phyloP scores from a whole-genome alignment of 1,139 yeast species.

The Blastobotrys proliferans region DNA sequence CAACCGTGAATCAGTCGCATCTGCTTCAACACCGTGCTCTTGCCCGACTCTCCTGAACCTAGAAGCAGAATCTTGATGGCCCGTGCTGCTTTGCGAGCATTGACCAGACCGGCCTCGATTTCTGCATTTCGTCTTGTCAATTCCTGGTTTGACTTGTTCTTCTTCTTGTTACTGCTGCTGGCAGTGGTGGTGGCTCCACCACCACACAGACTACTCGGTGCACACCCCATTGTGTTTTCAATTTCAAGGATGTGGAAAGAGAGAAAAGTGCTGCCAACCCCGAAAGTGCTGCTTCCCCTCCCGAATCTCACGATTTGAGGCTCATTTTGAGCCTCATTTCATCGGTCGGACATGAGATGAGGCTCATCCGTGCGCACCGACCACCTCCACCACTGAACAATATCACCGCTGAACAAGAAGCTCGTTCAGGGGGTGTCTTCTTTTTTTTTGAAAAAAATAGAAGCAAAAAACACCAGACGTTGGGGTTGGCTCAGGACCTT shows the following conservation, averaged over 20 bases:
- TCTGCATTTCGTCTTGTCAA: slow-evolving; percentile 13
- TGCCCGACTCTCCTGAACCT: slow-evolving; percentile 97
- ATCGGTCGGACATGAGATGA: too few relatives aligned
- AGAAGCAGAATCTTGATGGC: slow-evolving; percentile 60
- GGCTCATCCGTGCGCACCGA: too few relatives aligned
- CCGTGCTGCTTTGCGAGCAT: slow-evolving; percentile 46
- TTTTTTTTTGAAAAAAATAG: too few relatives aligned
- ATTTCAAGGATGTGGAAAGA: background rate
- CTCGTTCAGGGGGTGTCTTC: too few relatives aligned
- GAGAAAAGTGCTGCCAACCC: background rate
- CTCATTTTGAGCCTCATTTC: too few relatives aligned
- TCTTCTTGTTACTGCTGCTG: background rate
- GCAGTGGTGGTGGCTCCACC: background rate
- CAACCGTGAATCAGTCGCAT: slow-evolving; percentile 81
- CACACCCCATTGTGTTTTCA: slow-evolving; percentile 14
- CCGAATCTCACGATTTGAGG: too few relatives aligned
- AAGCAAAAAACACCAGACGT: too few relatives aligned
- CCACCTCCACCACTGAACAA: too few relatives aligned
- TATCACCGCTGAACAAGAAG: too few relatives aligned
- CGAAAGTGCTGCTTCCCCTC: too few relatives aligned
- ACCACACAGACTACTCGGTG: slow-evolving; percentile 7
- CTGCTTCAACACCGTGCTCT: slow-evolving; percentile 93
- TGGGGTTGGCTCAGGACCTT: too few relatives aligned
- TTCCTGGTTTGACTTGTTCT: slow-evolving; percentile 3
- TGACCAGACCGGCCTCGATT: slow-evolving; percentile 61